Evolutionary conservation across 2,329 filamentous ascomycete genomes (phyloP), one percentile per base, ranked within the genome.

Genomic region (Clonostachys chloroleuca): DNA sequence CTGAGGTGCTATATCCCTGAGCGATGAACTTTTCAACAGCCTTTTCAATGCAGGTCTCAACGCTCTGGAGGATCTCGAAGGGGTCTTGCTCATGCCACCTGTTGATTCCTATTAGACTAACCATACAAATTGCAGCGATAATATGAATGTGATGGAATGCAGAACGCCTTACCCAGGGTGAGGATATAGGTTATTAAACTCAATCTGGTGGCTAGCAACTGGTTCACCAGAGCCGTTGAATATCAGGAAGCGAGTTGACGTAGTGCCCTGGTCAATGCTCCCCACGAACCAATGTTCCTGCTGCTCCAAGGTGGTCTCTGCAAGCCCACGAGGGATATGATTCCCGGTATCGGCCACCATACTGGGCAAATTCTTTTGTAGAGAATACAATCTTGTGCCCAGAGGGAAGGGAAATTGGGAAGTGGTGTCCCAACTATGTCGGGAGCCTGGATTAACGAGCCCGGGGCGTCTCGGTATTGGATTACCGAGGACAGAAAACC

Each of bases 51-150:
- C 89, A 94, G 54, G 76, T 73, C 59, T 87, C 79, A 20, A 91
- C 87, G 1, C 87, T 87, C 45, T 74, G 72, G 35, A 92, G 68
- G 51, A 94, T 76, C 67, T 92, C 87, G 50, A 81, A 73, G 10
- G 88, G 87, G 57, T 92, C 86, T 64, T 92, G 88, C 66, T 94
- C 89, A 66, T 92, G 87, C 88, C 87, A 92, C 62, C 87, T 91
- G 47, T 37, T 17, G 3, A 42, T 42, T 5, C 24, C 24, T 30
- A 30, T 30, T 30, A 30, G 24, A 30, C 24, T 30, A 30, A 10
- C 9, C 24, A 30, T 30, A 30, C 3, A 30, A 10, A 30, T 30
- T 30, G 24, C 24, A 30, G 24, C 24, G 24, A 30, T 30, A 10
- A 10, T 12, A 17, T 42, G 24, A 30, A 30, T 30, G 24, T 2